phyloP scores from a whole-genome alignment of 2,329 filamentous ascomycete genomes.

The Ceratocystis eucalypticola region DNA sequence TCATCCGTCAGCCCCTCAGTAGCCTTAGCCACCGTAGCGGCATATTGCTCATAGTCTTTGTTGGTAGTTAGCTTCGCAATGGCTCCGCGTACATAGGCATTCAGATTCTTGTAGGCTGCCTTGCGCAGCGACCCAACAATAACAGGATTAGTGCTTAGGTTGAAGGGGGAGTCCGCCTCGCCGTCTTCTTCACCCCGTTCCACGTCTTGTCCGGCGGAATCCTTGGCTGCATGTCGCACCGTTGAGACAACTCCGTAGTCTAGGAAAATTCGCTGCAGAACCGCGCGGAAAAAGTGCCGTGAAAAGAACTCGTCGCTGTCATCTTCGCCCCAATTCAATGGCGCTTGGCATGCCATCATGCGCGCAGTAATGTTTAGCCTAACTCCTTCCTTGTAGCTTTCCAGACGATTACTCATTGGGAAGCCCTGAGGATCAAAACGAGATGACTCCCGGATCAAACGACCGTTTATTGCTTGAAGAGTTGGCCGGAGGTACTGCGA shows the following conservation, averaged over 20 bases:
- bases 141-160: slow-evolving; percentile 58
- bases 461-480: slow-evolving; percentile 52
- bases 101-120: slow-evolving; percentile 60
- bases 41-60: slow-evolving; percentile 44
- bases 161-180: slow-evolving; percentile 30
- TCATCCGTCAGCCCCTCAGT: slow-evolving; percentile 59
- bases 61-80: slow-evolving; percentile 55
- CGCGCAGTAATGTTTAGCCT: slow-evolving; percentile 88
- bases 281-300: slow-evolving; percentile 79
- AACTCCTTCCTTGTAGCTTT: slow-evolving; percentile 49
- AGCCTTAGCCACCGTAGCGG: slow-evolving; percentile 47
- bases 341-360: slow-evolving; percentile 97
- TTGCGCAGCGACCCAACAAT: slow-evolving; percentile 80
- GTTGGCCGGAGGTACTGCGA: slow-evolving; percentile 60
- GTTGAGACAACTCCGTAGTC: slow-evolving; percentile 65
- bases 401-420: slow-evolving; percentile 69
- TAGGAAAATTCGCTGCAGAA: slow-evolving; percentile 83
- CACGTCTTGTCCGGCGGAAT: slow-evolving; percentile 19
- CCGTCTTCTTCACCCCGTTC: slow-evolving; percentile 23
- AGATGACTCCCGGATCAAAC: slow-evolving; percentile 53
- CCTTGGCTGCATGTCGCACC: slow-evolving; percentile 29
- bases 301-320: slow-evolving; percentile 85
- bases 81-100: slow-evolving; percentile 67
- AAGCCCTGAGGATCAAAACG: slow-evolving; percentile 83
- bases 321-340: slow-evolving; percentile 71